phyloP scores from a whole-genome alignment of 805 yeast species.

The Candida anglica region DNA sequence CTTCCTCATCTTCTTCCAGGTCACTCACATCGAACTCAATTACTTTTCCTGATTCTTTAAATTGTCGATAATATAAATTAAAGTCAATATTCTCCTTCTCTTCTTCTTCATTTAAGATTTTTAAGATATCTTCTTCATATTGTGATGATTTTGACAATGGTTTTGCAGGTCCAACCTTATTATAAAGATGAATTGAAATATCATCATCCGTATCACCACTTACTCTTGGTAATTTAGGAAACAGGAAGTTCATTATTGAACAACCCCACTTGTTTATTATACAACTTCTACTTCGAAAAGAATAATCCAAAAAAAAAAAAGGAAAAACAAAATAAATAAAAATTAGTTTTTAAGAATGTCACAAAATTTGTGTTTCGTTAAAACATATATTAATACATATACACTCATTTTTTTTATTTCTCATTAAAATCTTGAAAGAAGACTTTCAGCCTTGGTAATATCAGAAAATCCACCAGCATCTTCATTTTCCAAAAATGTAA shows the following conservation, averaged over 20 bases:
- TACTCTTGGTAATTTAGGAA: slow-evolving; percentile 33
- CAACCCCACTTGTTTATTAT: no score
- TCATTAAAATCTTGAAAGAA: slow-evolving; percentile 19
- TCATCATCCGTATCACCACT: slow-evolving; percentile 41
- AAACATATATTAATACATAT: no score
- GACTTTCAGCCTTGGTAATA: slow-evolving; percentile 18
- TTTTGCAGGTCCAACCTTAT: slow-evolving; percentile 33
- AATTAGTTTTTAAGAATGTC: no score
- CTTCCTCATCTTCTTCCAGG: slow-evolving; percentile 4
- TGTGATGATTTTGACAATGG: slow-evolving; percentile 19
- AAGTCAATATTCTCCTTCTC: slow-evolving; percentile 10
- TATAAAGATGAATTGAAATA: slow-evolving; percentile 36
- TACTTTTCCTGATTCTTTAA: slow-evolving; percentile 9
- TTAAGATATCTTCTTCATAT: slow-evolving; percentile 16
- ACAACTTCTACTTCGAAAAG: no score
- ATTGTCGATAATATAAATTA: slow-evolving; percentile 14
- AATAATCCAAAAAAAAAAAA: no score
- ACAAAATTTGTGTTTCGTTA: no score
- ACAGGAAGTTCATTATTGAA: slow-evolving; percentile 11
- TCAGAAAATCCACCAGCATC: slow-evolving; percentile 20
- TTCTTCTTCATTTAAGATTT: slow-evolving; percentile 13
- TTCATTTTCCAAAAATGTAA: slow-evolving; percentile 29
- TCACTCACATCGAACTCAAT: slow-evolving; percentile 5
- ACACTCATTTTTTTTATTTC: no score
- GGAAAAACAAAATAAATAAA: no score